Percentiles rank a stretch among this genome's conserved stretches.
These are phyloP conservation scores for Paspalum notatum DNA, from an alignment of 176 grass and related monocot species.

Conservation along the genomic window DNA sequence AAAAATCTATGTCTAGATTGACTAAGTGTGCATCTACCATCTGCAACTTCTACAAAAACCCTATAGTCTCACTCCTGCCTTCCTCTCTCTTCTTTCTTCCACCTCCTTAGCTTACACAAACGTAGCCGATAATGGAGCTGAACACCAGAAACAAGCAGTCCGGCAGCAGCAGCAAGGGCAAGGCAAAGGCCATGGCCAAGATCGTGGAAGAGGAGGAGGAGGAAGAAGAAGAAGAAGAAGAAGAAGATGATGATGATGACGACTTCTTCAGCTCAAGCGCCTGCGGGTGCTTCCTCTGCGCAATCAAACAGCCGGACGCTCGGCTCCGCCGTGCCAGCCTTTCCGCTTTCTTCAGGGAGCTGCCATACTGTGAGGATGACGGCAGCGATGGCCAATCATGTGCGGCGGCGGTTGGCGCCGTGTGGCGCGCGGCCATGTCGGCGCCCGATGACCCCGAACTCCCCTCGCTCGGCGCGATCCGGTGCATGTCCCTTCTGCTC, in stretches of 20 bases:
- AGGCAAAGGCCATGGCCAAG: slow-evolving; percentile 50
- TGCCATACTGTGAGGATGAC: slow-evolving; percentile 51
- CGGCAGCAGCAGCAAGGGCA: slow-evolving; percentile 30
- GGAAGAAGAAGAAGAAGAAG: slow-evolving; percentile 6
- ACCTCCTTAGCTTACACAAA: background rate
- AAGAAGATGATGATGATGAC: background rate
- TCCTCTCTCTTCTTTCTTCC: slow-evolving; percentile 25
- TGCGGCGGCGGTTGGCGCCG: slow-evolving; percentile 45
- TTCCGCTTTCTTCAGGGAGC: slow-evolving; percentile 62
- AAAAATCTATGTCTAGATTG: slow-evolving; percentile 43
- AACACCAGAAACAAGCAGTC: slow-evolving; percentile 30
- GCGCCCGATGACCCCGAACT: slow-evolving; percentile 77
- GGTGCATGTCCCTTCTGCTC: slow-evolving; percentile 89
- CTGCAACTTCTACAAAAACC: slow-evolving; percentile 53
- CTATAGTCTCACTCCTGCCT: slow-evolving; percentile 29
- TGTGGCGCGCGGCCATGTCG: slow-evolving; percentile 85
- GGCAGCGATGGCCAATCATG: slow-evolving; percentile 29
- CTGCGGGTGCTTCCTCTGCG: slow-evolving; percentile 78
- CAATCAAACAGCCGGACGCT: slow-evolving; percentile 61
- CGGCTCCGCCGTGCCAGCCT: slow-evolving; percentile 52
- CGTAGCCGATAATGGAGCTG: slow-evolving; percentile 35
- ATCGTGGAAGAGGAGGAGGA: slow-evolving; percentile 44
- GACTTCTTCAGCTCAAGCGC: slow-evolving; percentile 33
- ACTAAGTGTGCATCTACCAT: slow-evolving; percentile 27
- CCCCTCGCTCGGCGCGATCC: slow-evolving; percentile 73